Percentiles rank a stretch among this genome's conserved stretches.
phyloP scores from a whole-genome alignment of 768 basidiomycete species.

The Amanita pallidorosea region DNA sequence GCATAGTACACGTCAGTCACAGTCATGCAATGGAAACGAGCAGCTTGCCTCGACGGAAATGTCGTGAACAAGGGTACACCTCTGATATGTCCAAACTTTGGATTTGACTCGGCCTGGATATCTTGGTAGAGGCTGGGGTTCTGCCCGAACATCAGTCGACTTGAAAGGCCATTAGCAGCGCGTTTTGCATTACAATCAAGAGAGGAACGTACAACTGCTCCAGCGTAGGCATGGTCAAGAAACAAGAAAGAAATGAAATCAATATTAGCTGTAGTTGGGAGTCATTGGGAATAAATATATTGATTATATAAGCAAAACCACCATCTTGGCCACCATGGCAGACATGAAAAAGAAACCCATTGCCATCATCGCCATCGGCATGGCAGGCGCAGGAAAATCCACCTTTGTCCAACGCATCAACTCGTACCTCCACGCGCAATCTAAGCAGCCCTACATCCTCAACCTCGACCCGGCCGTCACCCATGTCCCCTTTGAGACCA shows the following conservation, averaged over 20 bases:
- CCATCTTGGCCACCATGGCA: neutral
- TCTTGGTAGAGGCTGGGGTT: neutral
- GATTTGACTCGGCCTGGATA: neutral
- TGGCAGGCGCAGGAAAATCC: conserved; percentile 97
- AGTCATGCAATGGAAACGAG: neutral
- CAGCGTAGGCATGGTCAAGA: neutral
- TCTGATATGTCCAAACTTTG: neutral
- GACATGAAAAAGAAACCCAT: conserved; percentile 48
- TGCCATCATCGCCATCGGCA: conserved; percentile 85
- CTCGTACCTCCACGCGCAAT: conserved; percentile 69
- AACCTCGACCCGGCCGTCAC: conserved; percentile 97
- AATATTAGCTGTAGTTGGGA: no score
- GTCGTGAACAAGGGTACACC: neutral
- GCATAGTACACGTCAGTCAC: neutral
- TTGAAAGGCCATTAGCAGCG: neutral
- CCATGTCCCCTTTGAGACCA: conserved; percentile 85
- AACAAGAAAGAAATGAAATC: neutral
- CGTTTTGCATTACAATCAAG: no score
- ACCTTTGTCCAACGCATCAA: conserved; percentile 95
- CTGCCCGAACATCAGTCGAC: neutral
- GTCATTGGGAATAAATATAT: no score
- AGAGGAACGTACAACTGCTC: neutral
- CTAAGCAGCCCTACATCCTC: conserved; percentile 83
- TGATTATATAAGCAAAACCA: neutral
- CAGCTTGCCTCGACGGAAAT: neutral